Evolutionary conservation across 345 rosid species (phyloP).

Genomic region (Diplotaxis tenuifolia): DNA sequence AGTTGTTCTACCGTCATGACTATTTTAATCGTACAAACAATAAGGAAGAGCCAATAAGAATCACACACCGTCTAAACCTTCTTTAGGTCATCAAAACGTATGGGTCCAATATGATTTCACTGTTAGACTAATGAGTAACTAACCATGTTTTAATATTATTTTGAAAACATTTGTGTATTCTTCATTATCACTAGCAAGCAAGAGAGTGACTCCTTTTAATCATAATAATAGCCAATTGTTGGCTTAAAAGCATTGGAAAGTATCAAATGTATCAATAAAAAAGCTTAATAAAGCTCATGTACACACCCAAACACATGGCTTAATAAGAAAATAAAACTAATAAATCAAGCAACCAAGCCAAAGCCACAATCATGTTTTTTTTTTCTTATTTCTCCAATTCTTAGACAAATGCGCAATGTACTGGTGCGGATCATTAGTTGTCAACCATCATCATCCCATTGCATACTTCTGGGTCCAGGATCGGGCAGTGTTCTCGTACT

Average conservation of each 20-base stretch:
- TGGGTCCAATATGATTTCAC: neutral
- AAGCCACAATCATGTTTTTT: conserved; percentile 12
- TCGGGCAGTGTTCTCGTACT: conserved; percentile 63
- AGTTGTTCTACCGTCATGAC: neutral
- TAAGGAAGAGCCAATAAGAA: neutral
- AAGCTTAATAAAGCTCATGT: conserved; percentile 24
- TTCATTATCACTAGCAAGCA: neutral
- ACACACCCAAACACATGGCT: conserved; percentile 26
- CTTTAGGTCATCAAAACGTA: neutral
- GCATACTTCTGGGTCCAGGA: conserved; percentile 78
- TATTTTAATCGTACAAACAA: neutral
- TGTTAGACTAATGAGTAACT: neutral
- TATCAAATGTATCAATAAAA: neutral
- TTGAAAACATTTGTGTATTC: neutral
- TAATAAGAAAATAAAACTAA: conserved; percentile 1
- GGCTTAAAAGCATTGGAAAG: neutral
- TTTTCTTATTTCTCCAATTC: conserved; percentile 9
- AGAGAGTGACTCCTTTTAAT: neutral
- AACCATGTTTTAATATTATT: neutral
- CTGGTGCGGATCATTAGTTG: neutral
- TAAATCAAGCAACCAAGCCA: neutral
- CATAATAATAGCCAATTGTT: neutral
- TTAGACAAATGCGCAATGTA: conserved; percentile 17
- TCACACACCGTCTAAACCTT: neutral
- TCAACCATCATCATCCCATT: conserved; percentile 41